Base-by-base conservation (phyloP, 345 rosid genomes). In the Aethionema arabicum region DNA sequence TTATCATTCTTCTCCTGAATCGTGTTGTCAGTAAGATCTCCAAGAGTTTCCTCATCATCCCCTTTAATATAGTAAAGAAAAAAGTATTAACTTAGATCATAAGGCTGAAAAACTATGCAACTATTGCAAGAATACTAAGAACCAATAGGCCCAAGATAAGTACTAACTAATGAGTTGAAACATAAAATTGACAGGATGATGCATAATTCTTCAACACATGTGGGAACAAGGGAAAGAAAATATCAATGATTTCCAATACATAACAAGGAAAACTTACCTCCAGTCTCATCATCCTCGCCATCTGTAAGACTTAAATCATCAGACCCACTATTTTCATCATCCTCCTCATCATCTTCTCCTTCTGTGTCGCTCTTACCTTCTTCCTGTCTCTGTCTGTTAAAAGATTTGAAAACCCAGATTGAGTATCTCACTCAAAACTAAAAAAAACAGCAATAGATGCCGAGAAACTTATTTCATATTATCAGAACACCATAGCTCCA, bases 341-440 rank as follows among this genome's bases (percentile, higher is more conserved):
- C 71, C 15, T 54, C 77, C 11, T 74, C 83, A 11, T 16, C 73
- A 44, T 72, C 82, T 15, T 81, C 87, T 61, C 74, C 85, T 51
- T 81, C 84, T 9, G 80, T 48, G 64, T 77, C 84, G 60, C 83
- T 83, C 65, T 49, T 76, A 56, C 82, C 83, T 67, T 72, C 80
- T 76, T 77, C 85, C 56, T 73, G 77, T 73, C 90, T 80, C 72
- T 65, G 70, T 68, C 89, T 82, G 66, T 53, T 8, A 56, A 32
- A 70, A 15, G 11, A 51, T 29, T 45, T 32, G 36, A 5, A 52
- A 65, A 35, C 33, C 13, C 39, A 11, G 31, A 31, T 31, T 64
- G 2, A 67, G 2, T 16, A 57, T 11, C 36, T 49, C 64, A 12
- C 15, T 21, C 29, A 5, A 48, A 56, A 29, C 41, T 40, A 37